A percentile compares a stretch with the other conserved stretches of the same genome.
Evolutionary conservation across 768 basidiomycete species (phyloP).

Genomic region (Leccinum boreale): DNA sequence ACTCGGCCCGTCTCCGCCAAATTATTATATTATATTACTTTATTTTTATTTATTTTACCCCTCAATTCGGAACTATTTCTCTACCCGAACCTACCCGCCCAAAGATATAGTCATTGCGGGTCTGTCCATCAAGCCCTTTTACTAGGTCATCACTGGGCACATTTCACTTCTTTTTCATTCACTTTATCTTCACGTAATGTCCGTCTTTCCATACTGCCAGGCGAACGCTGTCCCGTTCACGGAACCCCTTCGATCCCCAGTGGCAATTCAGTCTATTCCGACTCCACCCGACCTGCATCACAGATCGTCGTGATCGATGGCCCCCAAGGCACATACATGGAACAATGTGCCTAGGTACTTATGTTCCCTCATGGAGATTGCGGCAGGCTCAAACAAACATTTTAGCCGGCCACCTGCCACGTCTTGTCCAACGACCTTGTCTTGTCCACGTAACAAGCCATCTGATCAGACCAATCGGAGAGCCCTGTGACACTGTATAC

Average conservation of each 20-base stretch:
- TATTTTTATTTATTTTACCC: neutral
- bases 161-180: slow-evolving; percentile 10
- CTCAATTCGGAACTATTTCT: slow-evolving; percentile 8
- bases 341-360: slow-evolving; percentile 1
- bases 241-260: slow-evolving; percentile 4
- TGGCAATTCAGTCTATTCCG: slow-evolving; percentile 4
- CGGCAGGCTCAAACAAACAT: neutral
- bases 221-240: neutral
- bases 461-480: slow-evolving; percentile 2
- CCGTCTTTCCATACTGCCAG: neutral
- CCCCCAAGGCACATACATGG: slow-evolving; percentile 6
- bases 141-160: neutral
- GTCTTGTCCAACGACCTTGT: neutral
- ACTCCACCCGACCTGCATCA: slow-evolving; percentile 8
- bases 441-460: neutral
- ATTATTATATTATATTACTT: neutral
- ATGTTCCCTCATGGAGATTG: neutral
- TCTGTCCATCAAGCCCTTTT: slow-evolving; percentile 9
- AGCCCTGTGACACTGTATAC: neutral
- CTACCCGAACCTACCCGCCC: neutral
- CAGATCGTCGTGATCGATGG: slow-evolving; percentile 13
- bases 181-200: slow-evolving; percentile 5
- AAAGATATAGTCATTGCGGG: slow-evolving; percentile 3
- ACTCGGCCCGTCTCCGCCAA: slow-evolving; percentile 18
- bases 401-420: slow-evolving; percentile 1